Evolutionary conservation across 2,329 filamentous ascomycete species (phyloP).

Genomic region (Xenoacremonium recifei): DNA sequence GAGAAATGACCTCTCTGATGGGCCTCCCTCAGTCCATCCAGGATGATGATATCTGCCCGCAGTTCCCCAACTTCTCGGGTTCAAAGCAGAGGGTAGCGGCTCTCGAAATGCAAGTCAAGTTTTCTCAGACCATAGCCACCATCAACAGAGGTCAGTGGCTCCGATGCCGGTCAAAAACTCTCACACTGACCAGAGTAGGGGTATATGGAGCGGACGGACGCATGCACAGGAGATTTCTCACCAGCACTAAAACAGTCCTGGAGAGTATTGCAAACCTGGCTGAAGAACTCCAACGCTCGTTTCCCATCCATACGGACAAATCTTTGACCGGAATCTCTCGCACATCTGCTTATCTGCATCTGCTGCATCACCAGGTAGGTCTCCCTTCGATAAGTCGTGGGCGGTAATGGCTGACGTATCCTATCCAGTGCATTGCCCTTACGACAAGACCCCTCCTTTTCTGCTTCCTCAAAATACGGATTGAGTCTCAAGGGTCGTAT

Average conservation of each 20-base stretch:
- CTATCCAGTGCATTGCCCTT: constrained; percentile 30
- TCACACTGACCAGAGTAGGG: constrained; percentile 9
- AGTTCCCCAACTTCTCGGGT: constrained; percentile 30
- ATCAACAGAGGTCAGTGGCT: constrained; percentile 28
- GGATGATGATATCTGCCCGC: constrained; percentile 50
- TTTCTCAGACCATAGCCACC: constrained; percentile 28
- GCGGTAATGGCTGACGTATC: too few species aligned
- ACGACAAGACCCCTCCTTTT: constrained; percentile 30
- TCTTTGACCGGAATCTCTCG: constrained; percentile 32
- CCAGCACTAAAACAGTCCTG: constrained; percentile 29
- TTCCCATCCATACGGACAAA: constrained; percentile 28
- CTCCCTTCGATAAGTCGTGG: too few species aligned
- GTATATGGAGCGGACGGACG: constrained; percentile 30
- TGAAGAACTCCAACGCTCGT: constrained; percentile 28
- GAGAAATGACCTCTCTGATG: constrained; percentile 53
- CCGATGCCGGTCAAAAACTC: neutral
- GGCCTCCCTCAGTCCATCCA: constrained; percentile 48
- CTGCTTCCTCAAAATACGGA: constrained; percentile 31
- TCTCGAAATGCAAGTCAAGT: constrained; percentile 31
- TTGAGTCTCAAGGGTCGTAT: constrained; percentile 24
- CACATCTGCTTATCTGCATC: constrained; percentile 30
- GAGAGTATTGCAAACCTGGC: constrained; percentile 27
- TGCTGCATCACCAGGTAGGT: constrained; percentile 32
- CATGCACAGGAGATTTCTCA: constrained; percentile 29
- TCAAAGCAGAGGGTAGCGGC: constrained; percentile 25